Conservation (phyloP, 129 eudicot species). For the Erigeron canadensis region DNA sequence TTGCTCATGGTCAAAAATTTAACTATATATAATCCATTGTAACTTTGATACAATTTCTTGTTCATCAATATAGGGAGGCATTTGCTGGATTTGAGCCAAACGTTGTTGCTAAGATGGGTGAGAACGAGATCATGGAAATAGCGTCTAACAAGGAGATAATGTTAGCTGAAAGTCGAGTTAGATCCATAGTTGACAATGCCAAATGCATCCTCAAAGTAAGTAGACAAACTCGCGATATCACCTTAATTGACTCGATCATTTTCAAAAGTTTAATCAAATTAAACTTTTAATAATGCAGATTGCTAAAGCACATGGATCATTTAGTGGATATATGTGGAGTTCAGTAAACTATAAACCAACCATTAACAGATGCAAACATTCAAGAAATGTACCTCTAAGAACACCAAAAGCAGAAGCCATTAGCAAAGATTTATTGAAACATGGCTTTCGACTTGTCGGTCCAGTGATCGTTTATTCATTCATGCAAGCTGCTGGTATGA, state of each 20-base stretch:
- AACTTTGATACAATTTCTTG: background rate
- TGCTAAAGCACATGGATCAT: constrained; percentile 73
- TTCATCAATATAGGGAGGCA: constrained; percentile 60
- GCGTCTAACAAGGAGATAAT: constrained; percentile 65
- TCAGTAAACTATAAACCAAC: constrained; percentile 80
- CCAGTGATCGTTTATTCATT: constrained; percentile 89
- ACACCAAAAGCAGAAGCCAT: constrained; percentile 85
- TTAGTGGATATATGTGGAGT: constrained; percentile 90
- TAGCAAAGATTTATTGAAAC: constrained; percentile 81
- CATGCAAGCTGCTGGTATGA: constrained; percentile 98
- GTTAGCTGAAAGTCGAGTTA: constrained; percentile 80
- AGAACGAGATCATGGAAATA: constrained; percentile 69
- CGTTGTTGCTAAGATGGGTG: constrained; percentile 72
- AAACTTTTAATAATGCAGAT: constrained; percentile 42
- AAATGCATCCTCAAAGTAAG: constrained; percentile 88
- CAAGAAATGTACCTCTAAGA: constrained; percentile 87
- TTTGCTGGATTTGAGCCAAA: constrained; percentile 84
- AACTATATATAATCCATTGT: background rate
- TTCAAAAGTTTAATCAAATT: background rate
- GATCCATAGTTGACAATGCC: constrained; percentile 94
- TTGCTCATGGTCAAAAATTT: background rate
- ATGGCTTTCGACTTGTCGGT: constrained; percentile 83
- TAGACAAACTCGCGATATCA: background rate
- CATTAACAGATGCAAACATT: constrained; percentile 72
- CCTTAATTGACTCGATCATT: too few relatives aligned